These are phyloP conservation scores for Talaromyces islandicus DNA, from an alignment of 2,329 filamentous ascomycete species.

Conservation along the genomic window DNA sequence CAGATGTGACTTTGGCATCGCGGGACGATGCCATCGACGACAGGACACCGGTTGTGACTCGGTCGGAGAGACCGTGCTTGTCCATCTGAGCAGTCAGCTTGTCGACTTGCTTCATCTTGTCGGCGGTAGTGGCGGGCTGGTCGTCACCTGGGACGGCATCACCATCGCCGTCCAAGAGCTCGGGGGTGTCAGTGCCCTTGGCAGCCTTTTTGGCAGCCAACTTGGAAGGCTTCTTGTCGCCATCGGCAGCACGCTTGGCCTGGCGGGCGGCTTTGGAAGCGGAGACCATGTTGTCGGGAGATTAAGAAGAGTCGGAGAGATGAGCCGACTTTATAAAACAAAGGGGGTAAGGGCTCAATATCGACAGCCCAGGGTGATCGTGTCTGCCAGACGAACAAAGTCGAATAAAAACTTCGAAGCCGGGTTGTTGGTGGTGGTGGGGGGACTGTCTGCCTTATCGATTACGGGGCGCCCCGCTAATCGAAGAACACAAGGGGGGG, in stretches of 20 bases:
- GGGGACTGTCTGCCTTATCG: slow-evolving; percentile 31
- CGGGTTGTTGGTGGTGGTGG: slow-evolving; percentile 2
- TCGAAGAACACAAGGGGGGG: slow-evolving; percentile 9
- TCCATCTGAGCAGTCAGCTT: slow-evolving; percentile 90
- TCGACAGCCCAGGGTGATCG: background rate
- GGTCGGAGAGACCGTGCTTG: slow-evolving; percentile 90
- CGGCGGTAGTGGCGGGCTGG: slow-evolving; percentile 62
- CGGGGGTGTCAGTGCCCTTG: slow-evolving; percentile 50
- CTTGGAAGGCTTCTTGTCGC: slow-evolving; percentile 70
- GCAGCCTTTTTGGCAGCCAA: slow-evolving; percentile 59
- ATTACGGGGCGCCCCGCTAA: slow-evolving; percentile 22
- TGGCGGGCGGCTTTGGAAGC: slow-evolving; percentile 63
- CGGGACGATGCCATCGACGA: slow-evolving; percentile 76
- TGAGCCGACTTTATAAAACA: slow-evolving; percentile 15
- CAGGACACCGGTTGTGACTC: slow-evolving; percentile 95
- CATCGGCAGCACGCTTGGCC: slow-evolving; percentile 61
- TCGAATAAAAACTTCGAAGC: slow-evolving; percentile 17
- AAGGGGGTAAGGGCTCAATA: slow-evolving; percentile 21
- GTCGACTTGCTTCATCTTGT: slow-evolving; percentile 74
- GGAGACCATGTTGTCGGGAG: slow-evolving; percentile 52
- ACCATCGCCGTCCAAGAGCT: slow-evolving; percentile 59
- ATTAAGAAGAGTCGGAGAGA: slow-evolving; percentile 14
- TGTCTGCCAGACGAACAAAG: slow-evolving; percentile 17
- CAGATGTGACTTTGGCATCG: slow-evolving; percentile 95
- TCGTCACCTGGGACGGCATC: slow-evolving; percentile 54